Conservation (phyloP, 2,329 filamentous ascomycete genomes). For the Byssothecium circinans region DNA sequence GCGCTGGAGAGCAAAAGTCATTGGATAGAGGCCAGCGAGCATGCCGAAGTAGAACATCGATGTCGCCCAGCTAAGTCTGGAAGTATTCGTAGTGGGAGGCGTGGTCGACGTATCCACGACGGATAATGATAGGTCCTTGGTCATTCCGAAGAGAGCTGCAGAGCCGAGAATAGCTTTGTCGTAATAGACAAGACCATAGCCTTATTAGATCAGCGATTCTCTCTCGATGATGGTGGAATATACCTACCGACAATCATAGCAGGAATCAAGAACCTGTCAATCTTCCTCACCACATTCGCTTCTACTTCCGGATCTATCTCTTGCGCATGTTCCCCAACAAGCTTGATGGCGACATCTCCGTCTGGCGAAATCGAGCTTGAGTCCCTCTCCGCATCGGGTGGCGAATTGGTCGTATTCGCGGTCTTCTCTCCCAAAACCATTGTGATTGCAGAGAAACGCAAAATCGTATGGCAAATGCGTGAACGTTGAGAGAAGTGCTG, state of each 20-base stretch:
- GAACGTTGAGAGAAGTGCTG: not conserved
- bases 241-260: constrained; percentile 56
- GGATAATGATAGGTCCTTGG: constrained; percentile 63
- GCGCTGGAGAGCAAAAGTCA: constrained; percentile 70
- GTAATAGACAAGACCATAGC: constrained; percentile 70
- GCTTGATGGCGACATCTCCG: constrained; percentile 59
- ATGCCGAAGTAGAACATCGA: constrained; percentile 81
- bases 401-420: constrained; percentile 8
- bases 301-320: constrained; percentile 58
- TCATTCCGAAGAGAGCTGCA: constrained; percentile 76
- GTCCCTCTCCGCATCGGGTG: constrained; percentile 19
- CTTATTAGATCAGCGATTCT: constrained; percentile 21
- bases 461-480: not conserved
- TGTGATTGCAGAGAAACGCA: not conserved
- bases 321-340: constrained; percentile 61
- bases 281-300: constrained; percentile 64
- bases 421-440: constrained; percentile 19
- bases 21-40: constrained; percentile 72
- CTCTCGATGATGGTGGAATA: not conserved
- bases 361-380: constrained; percentile 33
- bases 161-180: constrained; percentile 76
- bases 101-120: constrained; percentile 54
- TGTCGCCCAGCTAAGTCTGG: constrained; percentile 73
- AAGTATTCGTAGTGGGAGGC: constrained; percentile 64
- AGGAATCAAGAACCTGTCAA: constrained; percentile 68